Evolutionary conservation across 2,329 filamentous ascomycete genomes (phyloP), one percentile per base, ranked within the genome.

Genomic region (Diaporthe longicolla): DNA sequence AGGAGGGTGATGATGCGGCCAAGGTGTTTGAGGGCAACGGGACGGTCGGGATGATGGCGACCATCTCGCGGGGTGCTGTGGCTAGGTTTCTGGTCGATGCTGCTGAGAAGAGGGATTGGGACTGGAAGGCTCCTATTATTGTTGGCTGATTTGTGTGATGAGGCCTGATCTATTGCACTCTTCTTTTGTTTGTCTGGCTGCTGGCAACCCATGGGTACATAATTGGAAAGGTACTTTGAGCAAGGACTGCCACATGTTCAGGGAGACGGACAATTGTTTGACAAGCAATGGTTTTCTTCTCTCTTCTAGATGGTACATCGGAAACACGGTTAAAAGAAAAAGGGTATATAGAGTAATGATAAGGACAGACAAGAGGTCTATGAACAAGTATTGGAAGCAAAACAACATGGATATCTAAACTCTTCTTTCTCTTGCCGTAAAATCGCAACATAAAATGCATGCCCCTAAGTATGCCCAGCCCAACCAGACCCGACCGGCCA

Each of bases 21-120:
- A 74, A 26, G 26, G 70, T 74, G 6, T 74, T 74, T 45, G 70
- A 32, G 4, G 77, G 82, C 26, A 68, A 79, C 48, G 85, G 82
- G 73, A 82, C 81, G 0, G 81, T 83, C 10, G 77, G 81, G 0
- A 73, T 84, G 75, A 79, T 84, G 78, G 81, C 77, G 13, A 79
- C 37, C 75, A 50, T 74, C n/a, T 61, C 74, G 8, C 59, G 68
- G 40, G 40, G 74, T 9, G 82, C 81, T 71, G 84, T 87, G 5
- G 86, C 84, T 21, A 73, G 73, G 35, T 86, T 83, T 72, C 59
- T 87, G 63, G 80, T 86, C 1, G 79, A 82, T 75, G 82, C 79
- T 24, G 79, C 79, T 0, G 82, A 82, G 77, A 78, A 75, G 19
- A 74, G 74, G 5, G 75, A 78, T 19, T 86, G 82, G 81, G 81